These are phyloP conservation scores for Parmales sp. DNA, from an alignment of 108 stramenopile genomes.

Conservation along the genomic window DNA sequence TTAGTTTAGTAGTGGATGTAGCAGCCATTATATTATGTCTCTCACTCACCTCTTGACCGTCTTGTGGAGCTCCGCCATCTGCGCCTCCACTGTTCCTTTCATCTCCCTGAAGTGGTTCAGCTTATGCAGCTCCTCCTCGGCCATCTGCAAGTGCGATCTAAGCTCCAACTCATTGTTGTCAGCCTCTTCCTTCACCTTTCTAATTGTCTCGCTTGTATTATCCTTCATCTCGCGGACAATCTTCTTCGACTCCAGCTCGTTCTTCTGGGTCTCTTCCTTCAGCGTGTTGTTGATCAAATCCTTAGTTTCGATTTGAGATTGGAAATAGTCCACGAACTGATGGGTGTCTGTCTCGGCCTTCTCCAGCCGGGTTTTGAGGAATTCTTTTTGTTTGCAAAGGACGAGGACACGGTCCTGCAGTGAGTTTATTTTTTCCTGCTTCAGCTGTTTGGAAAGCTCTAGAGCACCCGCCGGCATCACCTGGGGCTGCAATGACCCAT, in stretches of 20 bases:
- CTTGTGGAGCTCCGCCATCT: slow-evolving; percentile 19
- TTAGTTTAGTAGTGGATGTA: no score
- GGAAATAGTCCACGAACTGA: slow-evolving; percentile 53
- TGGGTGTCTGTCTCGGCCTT: slow-evolving; percentile 50
- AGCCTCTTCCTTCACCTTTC: slow-evolving; percentile 22
- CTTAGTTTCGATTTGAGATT: slow-evolving; percentile 38
- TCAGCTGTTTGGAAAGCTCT: slow-evolving; percentile 37
- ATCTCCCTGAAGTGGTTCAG: slow-evolving; percentile 21
- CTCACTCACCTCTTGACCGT: background rate
- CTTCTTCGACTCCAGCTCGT: slow-evolving; percentile 19
- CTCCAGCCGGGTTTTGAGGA: slow-evolving; percentile 19
- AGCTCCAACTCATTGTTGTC: slow-evolving; percentile 9
- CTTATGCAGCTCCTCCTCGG: slow-evolving; percentile 14
- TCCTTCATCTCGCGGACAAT: background rate
- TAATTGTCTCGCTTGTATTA: slow-evolving; percentile 1
- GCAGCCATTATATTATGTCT: background rate
- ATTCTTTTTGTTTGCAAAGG: slow-evolving; percentile 28
- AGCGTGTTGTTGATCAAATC: slow-evolving; percentile 31
- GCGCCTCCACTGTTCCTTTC: slow-evolving; percentile 20
- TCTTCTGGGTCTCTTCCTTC: slow-evolving; percentile 26
- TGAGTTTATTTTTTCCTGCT: slow-evolving; percentile 32
- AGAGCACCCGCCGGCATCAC: slow-evolving; percentile 2
- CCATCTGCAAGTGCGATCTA: background rate
- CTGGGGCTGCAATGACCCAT: background rate
- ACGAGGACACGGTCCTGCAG: slow-evolving; percentile 32